These are phyloP conservation scores for Aspergillus diversus DNA, from an alignment of 495 filamentous ascomycete genomes.

Conservation along the genomic window DNA sequence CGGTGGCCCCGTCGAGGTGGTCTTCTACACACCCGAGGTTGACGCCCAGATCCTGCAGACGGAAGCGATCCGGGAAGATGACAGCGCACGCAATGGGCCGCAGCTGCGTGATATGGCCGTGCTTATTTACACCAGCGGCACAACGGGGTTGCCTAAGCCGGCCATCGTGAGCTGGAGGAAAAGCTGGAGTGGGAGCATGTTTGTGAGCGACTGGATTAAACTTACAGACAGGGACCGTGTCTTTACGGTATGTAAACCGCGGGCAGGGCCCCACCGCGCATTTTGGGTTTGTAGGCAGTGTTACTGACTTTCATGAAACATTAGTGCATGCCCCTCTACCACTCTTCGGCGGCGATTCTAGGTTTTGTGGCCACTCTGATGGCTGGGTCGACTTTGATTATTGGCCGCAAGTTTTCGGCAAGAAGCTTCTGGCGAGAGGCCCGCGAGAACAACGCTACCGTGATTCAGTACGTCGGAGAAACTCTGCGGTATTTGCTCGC, in stretches of 20 bases:
- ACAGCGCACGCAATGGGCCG: constrained; percentile 58
- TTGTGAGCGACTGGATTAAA: constrained; percentile 59
- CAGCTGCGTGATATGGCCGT: constrained; percentile 63
- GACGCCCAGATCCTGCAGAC: constrained; percentile 62
- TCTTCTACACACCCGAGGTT: constrained; percentile 65
- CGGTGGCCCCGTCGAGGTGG: constrained; percentile 59
- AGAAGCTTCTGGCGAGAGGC: constrained; percentile 82
- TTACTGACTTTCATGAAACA: constrained; percentile 11
- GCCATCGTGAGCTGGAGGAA: constrained; percentile 86
- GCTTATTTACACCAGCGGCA: constrained; percentile 87
- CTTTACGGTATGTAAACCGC: constrained; percentile 67
- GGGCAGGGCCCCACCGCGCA: neutral
- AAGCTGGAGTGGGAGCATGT: constrained; percentile 52
- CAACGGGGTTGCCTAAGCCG: constrained; percentile 89
- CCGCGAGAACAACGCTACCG: constrained; percentile 69
- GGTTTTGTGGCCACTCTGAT: constrained; percentile 64
- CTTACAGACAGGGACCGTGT: constrained; percentile 66
- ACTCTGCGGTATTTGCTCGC: constrained; percentile 89
- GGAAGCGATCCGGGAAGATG: constrained; percentile 63
- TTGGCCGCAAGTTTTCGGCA: constrained; percentile 83
- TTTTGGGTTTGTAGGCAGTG: neutral
- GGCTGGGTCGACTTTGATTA: constrained; percentile 65
- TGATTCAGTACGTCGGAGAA: constrained; percentile 95
- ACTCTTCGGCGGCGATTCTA: constrained; percentile 78
- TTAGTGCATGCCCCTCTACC: constrained; percentile 92